Percentiles rank a stretch among this genome's conserved stretches.
These are phyloP conservation scores for Lophiostoma macrostomum DNA, from an alignment of 495 filamentous ascomycete species.

Conservation along the genomic window DNA sequence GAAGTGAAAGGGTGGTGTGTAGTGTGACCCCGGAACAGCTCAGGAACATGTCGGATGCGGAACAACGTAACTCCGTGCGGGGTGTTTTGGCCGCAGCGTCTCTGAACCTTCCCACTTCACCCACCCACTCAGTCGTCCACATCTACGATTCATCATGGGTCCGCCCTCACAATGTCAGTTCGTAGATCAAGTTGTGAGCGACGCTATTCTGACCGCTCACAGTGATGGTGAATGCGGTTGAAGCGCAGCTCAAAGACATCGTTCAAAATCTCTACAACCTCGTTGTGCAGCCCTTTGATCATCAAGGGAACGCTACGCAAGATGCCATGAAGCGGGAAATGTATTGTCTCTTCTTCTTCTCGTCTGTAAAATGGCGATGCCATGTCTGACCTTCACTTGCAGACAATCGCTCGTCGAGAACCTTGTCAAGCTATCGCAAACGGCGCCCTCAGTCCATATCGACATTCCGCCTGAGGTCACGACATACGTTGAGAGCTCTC, in stretches of 20 bases:
- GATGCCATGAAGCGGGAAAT: constrained; percentile 61
- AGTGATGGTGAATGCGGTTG: constrained; percentile 14
- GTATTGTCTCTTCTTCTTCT: constrained; percentile 44
- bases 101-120: too few species aligned
- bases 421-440: constrained; percentile 45
- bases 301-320: constrained; percentile 59
- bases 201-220: neutral
- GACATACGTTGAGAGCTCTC: constrained; percentile 84
- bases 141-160: neutral
- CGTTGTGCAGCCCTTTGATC: constrained; percentile 70
- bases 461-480: constrained; percentile 83
- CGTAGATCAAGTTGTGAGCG: too few species aligned
- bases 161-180: too few species aligned
- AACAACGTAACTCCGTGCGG: too few species aligned
- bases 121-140: too few species aligned
- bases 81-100: too few species aligned
- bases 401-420: constrained; percentile 41
- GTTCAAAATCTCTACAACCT: constrained; percentile 88
- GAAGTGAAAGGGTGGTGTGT: too few species aligned
- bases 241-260: constrained; percentile 61
- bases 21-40: too few species aligned
- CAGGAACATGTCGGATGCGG: too few species aligned
- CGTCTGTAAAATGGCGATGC: neutral
- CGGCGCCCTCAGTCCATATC: constrained; percentile 47
- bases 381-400: neutral